Percentiles rank a stretch among this genome's conserved stretches.
Evolutionary conservation across 768 basidiomycete genomes (phyloP).

Genomic region (Auricularia heimuer): DNA sequence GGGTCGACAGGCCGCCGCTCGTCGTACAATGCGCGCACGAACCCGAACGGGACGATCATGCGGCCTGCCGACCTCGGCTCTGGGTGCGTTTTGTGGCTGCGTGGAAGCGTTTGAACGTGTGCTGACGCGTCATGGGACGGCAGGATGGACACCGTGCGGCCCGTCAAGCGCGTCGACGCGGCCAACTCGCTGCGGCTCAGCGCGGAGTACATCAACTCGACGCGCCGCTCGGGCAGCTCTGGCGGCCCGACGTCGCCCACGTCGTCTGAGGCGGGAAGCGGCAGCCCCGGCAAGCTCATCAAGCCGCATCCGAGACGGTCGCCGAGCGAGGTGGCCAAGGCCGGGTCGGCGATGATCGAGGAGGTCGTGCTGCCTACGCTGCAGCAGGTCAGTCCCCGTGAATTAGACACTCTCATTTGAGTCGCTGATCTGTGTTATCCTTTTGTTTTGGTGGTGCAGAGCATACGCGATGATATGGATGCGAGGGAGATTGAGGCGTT

Average conservation of each 20-base stretch:
- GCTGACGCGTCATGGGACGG: not conserved
- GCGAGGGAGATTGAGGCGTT: constrained; percentile 82
- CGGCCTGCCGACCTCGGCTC: constrained; percentile 77
- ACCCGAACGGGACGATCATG: constrained; percentile 60
- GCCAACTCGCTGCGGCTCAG: constrained; percentile 66
- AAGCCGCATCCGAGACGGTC: constrained; percentile 32
- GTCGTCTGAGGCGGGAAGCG: constrained; percentile 32
- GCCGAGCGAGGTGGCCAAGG: constrained; percentile 49
- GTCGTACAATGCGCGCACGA: constrained; percentile 59
- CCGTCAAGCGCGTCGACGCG: constrained; percentile 85
- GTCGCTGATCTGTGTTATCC: not conserved
- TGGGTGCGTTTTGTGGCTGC: constrained; percentile 28
- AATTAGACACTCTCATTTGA: constrained; percentile 17
- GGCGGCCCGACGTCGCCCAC: constrained; percentile 35
- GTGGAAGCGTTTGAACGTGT: not conserved
- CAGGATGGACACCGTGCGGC: constrained; percentile 75
- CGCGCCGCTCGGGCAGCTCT: constrained; percentile 25
- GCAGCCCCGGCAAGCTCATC: constrained; percentile 4
- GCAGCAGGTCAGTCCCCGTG: constrained; percentile 39
- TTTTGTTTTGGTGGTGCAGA: constrained; percentile 9
- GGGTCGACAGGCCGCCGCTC: not conserved
- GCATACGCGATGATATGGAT: constrained; percentile 52
- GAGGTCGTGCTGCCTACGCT: constrained; percentile 78
- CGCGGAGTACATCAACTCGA: constrained; percentile 69
- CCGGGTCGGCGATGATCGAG: constrained; percentile 62